These are phyloP conservation scores for Trametes pubescens DNA, from an alignment of 1,284 basidiomycete genomes.

Conservation along the genomic window DNA sequence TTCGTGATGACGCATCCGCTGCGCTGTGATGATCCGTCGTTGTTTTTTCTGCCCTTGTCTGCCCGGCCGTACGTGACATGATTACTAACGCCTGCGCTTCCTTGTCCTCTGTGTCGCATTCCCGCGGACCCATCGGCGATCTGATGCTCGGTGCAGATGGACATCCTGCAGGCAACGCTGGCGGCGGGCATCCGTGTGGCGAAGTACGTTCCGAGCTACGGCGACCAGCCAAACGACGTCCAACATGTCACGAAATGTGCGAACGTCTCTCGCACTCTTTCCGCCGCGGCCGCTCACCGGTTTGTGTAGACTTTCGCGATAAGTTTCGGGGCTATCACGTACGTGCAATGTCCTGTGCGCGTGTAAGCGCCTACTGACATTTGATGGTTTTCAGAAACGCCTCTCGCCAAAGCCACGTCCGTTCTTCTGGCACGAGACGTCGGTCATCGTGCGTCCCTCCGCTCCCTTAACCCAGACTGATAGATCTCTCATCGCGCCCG, in stretches of 20 bases:
- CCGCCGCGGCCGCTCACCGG: neutral
- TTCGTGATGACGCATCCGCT: neutral
- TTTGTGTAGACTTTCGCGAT: conserved; percentile 41
- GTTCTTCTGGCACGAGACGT: conserved; percentile 46
- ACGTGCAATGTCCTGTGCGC: conserved; percentile 21
- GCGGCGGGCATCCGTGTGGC: conserved; percentile 65
- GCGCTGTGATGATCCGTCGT: neutral
- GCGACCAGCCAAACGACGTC: conserved; percentile 65
- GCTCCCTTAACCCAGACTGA: neutral
- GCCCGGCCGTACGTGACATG: no score
- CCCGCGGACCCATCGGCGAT: neutral
- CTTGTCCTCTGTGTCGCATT: neutral
- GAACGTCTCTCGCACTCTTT: neutral
- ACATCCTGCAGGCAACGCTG: conserved; percentile 66
- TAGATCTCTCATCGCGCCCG: neutral
- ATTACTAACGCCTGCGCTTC: neutral
- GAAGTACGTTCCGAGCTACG: conserved; percentile 70
- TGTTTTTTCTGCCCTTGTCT: neutral
- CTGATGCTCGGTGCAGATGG: conserved; percentile 50
- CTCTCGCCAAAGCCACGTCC: conserved; percentile 41
- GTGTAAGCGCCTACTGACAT: neutral
- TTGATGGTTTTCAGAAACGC: conserved; percentile 36
- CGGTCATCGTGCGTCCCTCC: conserved; percentile 40
- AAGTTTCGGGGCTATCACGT: conserved; percentile 47
- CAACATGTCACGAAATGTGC: conserved; percentile 44